A percentile compares a stretch with the other conserved stretches of the same genome.
phyloP scores from a whole-genome alignment of 2,329 filamentous ascomycete genomes.

The Scedosporium minutisporum region DNA sequence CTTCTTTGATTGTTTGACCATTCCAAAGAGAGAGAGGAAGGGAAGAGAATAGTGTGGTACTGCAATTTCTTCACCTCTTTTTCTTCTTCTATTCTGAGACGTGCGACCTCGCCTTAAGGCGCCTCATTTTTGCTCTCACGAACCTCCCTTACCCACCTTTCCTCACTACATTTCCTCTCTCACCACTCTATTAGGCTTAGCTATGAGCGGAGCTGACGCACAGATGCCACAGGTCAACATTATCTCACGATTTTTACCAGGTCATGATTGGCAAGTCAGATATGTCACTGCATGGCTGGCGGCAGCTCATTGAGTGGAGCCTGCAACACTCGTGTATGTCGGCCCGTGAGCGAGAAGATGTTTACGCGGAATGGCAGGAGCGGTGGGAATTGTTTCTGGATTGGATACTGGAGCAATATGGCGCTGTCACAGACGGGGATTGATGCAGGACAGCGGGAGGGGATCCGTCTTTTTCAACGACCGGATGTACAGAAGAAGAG shows the following conservation, averaged over 20 bases:
- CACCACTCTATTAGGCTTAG: too few species aligned
- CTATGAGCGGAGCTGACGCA: not conserved
- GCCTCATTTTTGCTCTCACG: too few species aligned
- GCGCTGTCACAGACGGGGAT: slow-evolving; percentile 2
- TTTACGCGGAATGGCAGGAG: slow-evolving; percentile 35
- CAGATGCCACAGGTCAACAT: slow-evolving; percentile 44
- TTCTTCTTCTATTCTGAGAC: too few species aligned
- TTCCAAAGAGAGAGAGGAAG: not conserved
- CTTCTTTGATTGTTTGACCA: not conserved
- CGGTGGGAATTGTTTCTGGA: slow-evolving; percentile 51
- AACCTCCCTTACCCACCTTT: too few species aligned
- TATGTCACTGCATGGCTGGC: slow-evolving; percentile 62
- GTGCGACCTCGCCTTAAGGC: not conserved
- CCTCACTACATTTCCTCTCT: too few species aligned
- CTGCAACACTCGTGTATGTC: slow-evolving; percentile 48
- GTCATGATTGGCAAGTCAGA: slow-evolving; percentile 58
- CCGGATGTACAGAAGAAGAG: too few species aligned
- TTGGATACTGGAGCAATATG: slow-evolving; percentile 37
- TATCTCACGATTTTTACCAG: slow-evolving; percentile 72
- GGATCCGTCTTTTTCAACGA: too few species aligned
- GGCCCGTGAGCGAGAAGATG: slow-evolving; percentile 14
- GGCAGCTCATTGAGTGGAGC: slow-evolving; percentile 56
- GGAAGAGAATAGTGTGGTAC: too few species aligned
- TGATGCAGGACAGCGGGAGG: not conserved
- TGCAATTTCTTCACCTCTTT: too few species aligned